phyloP scores from a whole-genome alignment of 441 rosid species.

The Jatropha multifida region DNA sequence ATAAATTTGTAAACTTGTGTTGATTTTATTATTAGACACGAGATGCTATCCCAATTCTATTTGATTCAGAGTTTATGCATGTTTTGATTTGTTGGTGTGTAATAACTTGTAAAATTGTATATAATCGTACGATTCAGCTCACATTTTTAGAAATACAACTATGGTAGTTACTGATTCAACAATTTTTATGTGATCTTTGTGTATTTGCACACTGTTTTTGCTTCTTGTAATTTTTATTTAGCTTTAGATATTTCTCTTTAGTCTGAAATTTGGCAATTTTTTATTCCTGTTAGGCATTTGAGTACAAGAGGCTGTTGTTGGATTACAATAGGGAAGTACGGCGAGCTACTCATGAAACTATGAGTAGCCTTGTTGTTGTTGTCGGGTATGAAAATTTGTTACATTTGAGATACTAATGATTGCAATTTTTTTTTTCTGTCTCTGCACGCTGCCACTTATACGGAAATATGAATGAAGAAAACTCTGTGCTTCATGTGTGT shows the following conservation, averaged over 20 bases:
- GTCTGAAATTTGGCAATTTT: conserved; percentile 19
- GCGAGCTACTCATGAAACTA: conserved; percentile 83
- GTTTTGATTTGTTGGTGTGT: no score
- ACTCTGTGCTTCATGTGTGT: neutral
- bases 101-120: no score
- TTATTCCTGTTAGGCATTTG: conserved; percentile 60
- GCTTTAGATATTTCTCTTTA: conserved; percentile 14
- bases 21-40: no score
- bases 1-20: no score
- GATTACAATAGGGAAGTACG: conserved; percentile 97
- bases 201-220: conserved; percentile 8
- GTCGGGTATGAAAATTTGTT: conserved; percentile 61
- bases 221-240: conserved; percentile 12
- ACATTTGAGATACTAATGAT: neutral
- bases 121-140: no score
- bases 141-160: no score
- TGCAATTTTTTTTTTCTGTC: neutral
- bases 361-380: conserved; percentile 67
- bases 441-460: conserved; percentile 7
- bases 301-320: conserved; percentile 83
- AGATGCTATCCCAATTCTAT: no score
- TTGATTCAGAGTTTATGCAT: no score
- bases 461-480: neutral
- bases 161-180: neutral
- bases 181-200: neutral